phyloP scores from a whole-genome alignment of 78 protist genomes.

The Chrysochromulina parva region DNA sequence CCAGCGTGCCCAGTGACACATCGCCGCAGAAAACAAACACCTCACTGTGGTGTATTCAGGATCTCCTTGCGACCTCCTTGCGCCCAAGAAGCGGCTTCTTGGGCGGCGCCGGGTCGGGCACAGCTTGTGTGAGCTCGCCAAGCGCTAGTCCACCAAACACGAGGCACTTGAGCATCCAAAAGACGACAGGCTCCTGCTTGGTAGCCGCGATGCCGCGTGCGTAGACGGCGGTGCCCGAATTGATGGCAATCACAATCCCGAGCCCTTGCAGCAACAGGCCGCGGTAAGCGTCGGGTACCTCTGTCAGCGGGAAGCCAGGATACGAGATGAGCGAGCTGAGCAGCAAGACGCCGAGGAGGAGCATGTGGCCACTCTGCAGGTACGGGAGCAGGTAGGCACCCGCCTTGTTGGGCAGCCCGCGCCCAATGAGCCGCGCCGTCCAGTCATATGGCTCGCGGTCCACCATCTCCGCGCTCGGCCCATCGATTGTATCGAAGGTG shows the following conservation, averaged over 20 bases:
- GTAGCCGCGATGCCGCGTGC: not conserved
- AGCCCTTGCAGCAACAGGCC: not conserved
- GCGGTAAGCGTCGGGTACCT: not conserved
- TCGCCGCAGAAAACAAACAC: too few relatives aligned
- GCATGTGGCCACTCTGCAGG: slow-evolving; percentile 4
- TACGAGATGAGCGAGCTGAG: not conserved
- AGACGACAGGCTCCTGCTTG: not conserved
- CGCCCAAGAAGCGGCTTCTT: too few relatives aligned
- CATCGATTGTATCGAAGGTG: not conserved
- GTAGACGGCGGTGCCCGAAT: not conserved
- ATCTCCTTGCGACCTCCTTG: too few relatives aligned
- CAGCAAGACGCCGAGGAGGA: not conserved
- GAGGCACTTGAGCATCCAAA: not conserved
- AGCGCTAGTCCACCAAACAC: not conserved
- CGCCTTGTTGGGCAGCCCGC: slow-evolving; percentile 13
- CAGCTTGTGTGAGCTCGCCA: not conserved
- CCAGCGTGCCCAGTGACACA: too few relatives aligned
- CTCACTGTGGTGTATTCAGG: too few relatives aligned
- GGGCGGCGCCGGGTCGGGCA: not conserved
- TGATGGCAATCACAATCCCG: not conserved
- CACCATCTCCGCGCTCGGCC: not conserved
- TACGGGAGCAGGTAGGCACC: not conserved
- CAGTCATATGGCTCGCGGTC: not conserved
- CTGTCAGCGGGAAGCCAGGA: not conserved
- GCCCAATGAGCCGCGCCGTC: slow-evolving; percentile 13